Evolutionary conservation across 805 yeast species (phyloP).

Genomic region (Pichia californica): DNA sequence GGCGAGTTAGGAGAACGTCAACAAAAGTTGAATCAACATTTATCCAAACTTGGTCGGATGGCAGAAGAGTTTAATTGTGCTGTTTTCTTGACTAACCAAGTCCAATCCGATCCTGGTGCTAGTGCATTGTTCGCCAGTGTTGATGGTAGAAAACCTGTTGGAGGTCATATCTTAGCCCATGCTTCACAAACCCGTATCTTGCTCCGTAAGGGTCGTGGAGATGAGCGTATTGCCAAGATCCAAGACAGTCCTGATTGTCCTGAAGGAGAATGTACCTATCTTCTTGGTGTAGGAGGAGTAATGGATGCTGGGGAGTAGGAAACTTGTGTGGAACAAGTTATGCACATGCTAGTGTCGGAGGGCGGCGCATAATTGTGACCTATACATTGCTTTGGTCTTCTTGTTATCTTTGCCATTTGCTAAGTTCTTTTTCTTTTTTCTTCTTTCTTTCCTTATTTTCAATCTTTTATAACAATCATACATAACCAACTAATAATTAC

Average conservation of each 20-base stretch:
- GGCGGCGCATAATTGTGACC: too few relatives aligned
- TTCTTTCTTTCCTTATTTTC: too few relatives aligned
- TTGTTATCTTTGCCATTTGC: too few relatives aligned
- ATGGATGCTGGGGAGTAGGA: constrained; percentile 29
- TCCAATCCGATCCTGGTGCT: constrained; percentile 82
- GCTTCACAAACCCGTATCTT: constrained; percentile 73
- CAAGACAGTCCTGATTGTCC: constrained; percentile 82
- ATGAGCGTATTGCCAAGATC: constrained; percentile 72
- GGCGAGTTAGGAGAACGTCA: constrained; percentile 75
- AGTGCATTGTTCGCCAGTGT: constrained; percentile 72
- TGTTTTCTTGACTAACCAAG: constrained; percentile 69
- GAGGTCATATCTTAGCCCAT: constrained; percentile 78
- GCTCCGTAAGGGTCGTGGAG: constrained; percentile 69
- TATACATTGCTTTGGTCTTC: too few relatives aligned
- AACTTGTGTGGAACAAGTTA: neutral
- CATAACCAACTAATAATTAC: too few relatives aligned
- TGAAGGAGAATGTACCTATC: constrained; percentile 70
- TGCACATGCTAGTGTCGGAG: neutral
- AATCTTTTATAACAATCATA: too few relatives aligned
- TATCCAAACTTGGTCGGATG: constrained; percentile 46
- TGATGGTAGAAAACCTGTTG: constrained; percentile 79
- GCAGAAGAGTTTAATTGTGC: constrained; percentile 79
- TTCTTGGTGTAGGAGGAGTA: constrained; percentile 44
- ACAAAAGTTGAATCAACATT: constrained; percentile 56
- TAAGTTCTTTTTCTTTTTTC: too few relatives aligned